Conservation (phyloP, 345 rosid species). For the Aquilaria yunnanensis region DNA sequence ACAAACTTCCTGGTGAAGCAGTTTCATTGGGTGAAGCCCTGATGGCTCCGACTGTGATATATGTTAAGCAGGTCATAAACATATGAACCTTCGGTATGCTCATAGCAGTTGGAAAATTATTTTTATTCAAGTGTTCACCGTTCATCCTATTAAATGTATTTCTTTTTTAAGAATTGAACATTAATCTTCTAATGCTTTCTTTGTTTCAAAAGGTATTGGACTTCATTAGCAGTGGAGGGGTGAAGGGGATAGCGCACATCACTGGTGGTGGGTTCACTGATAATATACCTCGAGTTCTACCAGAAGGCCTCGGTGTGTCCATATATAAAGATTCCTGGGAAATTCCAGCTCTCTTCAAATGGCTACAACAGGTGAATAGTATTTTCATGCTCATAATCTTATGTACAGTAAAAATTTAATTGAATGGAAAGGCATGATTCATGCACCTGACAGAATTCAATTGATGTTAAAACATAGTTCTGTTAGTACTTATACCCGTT, state of each 20-base stretch:
- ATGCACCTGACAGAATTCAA: too few species aligned
- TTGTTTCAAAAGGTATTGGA: constrained; percentile 52
- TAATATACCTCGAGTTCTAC: constrained; percentile 81
- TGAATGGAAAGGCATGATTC: too few species aligned
- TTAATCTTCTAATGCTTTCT: background rate
- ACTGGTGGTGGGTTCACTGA: constrained; percentile 96
- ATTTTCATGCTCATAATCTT: background rate
- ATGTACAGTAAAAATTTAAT: too few species aligned
- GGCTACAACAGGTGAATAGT: constrained; percentile 77
- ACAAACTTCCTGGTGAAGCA: constrained; percentile 64
- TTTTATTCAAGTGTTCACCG: background rate
- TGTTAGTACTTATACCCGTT: too few species aligned
- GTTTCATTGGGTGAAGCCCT: constrained; percentile 69
- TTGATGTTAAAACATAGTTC: too few species aligned
- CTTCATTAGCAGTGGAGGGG: constrained; percentile 71
- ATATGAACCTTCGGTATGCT: background rate
- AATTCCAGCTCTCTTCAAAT: constrained; percentile 63
- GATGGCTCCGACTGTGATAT: constrained; percentile 89
- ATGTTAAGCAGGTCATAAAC: constrained; percentile 75
- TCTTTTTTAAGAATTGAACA: too few species aligned
- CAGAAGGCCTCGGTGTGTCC: constrained; percentile 70
- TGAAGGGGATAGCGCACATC: constrained; percentile 83
- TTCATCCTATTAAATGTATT: background rate
- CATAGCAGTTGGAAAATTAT: background rate
- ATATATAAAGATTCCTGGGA: constrained; percentile 65